A percentile compares a stretch with the other conserved stretches of the same genome.
Evolutionary conservation across 164 flowering plant species (phyloP).

Genomic region (Malania oleifera): DNA sequence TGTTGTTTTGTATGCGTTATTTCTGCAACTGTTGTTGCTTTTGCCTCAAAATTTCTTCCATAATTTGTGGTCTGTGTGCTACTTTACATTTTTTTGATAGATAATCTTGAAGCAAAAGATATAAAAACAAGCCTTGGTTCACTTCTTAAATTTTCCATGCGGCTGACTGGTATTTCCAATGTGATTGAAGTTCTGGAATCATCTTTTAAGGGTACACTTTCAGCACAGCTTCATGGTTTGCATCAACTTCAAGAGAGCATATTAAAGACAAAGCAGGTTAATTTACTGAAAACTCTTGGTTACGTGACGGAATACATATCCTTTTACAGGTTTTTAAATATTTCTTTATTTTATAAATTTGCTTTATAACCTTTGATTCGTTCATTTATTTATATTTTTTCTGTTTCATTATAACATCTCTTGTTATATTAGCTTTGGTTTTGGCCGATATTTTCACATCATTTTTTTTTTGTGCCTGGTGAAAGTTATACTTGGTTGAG

Average conservation of each 20-base stretch:
- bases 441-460: not conserved
- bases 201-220: slow-evolving; percentile 61
- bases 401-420: no score
- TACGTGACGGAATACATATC: slow-evolving; percentile 3
- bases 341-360: not conserved
- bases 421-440: no score
- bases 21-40: slow-evolving; percentile 3
- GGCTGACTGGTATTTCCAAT: slow-evolving; percentile 56
- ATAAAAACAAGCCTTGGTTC: slow-evolving; percentile 42
- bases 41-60: slow-evolving; percentile 1
- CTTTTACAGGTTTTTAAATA: not conserved
- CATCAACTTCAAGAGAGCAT: slow-evolving; percentile 73
- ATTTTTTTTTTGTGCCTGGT: not conserved
- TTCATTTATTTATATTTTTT: no score
- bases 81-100: slow-evolving; percentile 43
- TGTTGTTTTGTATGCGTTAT: not conserved
- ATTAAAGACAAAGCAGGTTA: slow-evolving; percentile 84
- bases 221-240: slow-evolving; percentile 68
- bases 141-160: slow-evolving; percentile 48
- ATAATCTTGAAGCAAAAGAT: slow-evolving; percentile 45
- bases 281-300: slow-evolving; percentile 3
- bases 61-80: not conserved
- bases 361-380: not conserved
- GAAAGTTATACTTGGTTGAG: no score
- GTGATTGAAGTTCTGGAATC: slow-evolving; percentile 82